These are phyloP conservation scores for Lithospermum erythrorhizon DNA, from an alignment of 257 asterid genomes.

Conservation along the genomic window DNA sequence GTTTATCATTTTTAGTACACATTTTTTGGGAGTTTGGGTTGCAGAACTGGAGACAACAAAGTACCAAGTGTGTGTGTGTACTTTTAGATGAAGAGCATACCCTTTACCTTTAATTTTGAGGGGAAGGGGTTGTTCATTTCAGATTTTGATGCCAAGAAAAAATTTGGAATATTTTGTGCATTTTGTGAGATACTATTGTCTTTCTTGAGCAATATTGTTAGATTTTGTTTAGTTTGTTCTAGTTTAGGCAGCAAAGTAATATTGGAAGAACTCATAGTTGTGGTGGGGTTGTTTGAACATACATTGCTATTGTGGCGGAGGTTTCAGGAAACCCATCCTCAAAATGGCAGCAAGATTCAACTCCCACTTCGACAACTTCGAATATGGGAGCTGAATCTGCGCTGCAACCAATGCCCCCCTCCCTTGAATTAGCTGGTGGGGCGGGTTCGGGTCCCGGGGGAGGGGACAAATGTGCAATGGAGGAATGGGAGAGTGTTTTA, in stretches of 20 bases:
- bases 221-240: not conserved
- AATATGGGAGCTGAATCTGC: conserved; percentile 56
- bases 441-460: conserved; percentile 6
- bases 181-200: not conserved
- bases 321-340: conserved; percentile 60
- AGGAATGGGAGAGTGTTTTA: conserved; percentile 84
- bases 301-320: conserved; percentile 78
- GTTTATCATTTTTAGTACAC: not conserved
- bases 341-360: conserved; percentile 73
- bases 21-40: conserved; percentile 1
- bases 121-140: conserved; percentile 80
- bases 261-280: conserved; percentile 20
- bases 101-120: conserved; percentile 91
- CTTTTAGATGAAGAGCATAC: conserved; percentile 79
- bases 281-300: conserved; percentile 53
- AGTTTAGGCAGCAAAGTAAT: not conserved
- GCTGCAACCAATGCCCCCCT: conserved; percentile 46
- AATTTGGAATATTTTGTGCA: not conserved
- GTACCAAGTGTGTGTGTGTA: conserved; percentile 14
- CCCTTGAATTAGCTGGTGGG: conserved; percentile 13
- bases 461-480: conserved; percentile 52
- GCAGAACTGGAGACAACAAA: conserved; percentile 21
- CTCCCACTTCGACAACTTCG: conserved; percentile 71
- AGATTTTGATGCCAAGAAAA: conserved; percentile 8
- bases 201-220: not conserved